These are phyloP conservation scores for Podospora sp. DNA, from an alignment of 495 filamentous ascomycete genomes.

Conservation along the genomic window DNA sequence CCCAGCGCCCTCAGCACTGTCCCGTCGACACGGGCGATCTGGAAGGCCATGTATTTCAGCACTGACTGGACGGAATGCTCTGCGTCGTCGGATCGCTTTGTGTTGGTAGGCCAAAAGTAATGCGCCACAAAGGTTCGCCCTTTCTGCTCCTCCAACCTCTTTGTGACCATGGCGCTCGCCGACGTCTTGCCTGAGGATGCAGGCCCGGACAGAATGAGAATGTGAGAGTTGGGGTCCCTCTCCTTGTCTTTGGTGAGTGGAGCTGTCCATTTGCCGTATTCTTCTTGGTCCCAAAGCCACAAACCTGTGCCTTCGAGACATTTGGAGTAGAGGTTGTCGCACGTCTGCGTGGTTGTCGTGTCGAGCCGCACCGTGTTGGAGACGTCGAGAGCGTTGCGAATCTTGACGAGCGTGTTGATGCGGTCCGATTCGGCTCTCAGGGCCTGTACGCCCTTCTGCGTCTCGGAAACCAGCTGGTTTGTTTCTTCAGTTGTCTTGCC, in stretches of 20 bases:
- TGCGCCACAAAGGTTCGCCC: conserved; percentile 11
- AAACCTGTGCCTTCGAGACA: conserved; percentile 17
- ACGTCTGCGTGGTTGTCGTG: conserved; percentile 41
- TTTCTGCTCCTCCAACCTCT: conserved; percentile 20
- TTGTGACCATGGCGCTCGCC: conserved; percentile 19
- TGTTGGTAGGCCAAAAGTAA: conserved; percentile 22
- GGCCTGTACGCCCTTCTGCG: conserved; percentile 7
- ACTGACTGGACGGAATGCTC: conserved; percentile 17
- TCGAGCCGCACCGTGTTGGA: conserved; percentile 32
- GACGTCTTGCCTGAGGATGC: conserved; percentile 21
- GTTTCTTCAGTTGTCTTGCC: conserved; percentile 21
- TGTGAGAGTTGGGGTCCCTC: not conserved
- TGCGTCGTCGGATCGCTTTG: conserved; percentile 16
- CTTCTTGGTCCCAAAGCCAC: conserved; percentile 20
- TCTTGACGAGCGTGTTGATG: conserved; percentile 30
- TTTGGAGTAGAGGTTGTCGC: conserved; percentile 32
- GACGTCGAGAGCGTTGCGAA: conserved; percentile 33
- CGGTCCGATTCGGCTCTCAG: conserved; percentile 27
- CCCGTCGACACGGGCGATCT: conserved; percentile 20
- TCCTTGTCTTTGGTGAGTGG: conserved; percentile 9
- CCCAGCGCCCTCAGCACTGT: conserved; percentile 1
- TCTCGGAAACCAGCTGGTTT: conserved; percentile 10
- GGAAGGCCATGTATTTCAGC: conserved; percentile 27
- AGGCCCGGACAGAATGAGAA: conserved; percentile 19
- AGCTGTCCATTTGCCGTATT: not conserved